phyloP scores from a whole-genome alignment of 495 filamentous ascomycete species.

The Penicillium coprophilum region DNA sequence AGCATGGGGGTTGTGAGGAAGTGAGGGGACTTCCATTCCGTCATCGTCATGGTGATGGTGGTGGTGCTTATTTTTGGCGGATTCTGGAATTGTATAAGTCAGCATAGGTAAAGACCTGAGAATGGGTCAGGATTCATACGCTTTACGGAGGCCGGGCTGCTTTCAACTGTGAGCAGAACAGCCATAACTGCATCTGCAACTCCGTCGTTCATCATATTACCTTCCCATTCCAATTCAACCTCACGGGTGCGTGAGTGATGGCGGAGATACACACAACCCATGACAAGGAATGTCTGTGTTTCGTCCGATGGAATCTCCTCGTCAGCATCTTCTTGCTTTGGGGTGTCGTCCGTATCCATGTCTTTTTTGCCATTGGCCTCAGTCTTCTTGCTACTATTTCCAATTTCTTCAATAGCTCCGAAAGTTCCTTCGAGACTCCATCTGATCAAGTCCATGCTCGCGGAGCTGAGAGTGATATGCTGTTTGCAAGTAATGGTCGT shows the following conservation, averaged over 20 bases:
- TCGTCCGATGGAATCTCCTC: slow-evolving; percentile 49
- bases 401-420: slow-evolving; percentile 74
- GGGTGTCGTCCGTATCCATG: slow-evolving; percentile 35
- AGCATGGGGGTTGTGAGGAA: slow-evolving; percentile 65
- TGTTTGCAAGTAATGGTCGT: slow-evolving; percentile 92
- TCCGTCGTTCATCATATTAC: slow-evolving; percentile 94
- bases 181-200: slow-evolving; percentile 95
- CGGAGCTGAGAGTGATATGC: slow-evolving; percentile 77
- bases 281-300: slow-evolving; percentile 67
- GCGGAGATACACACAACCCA: slow-evolving; percentile 83
- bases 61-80: slow-evolving; percentile 55
- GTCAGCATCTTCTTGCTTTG: slow-evolving; percentile 48
- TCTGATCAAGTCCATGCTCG: slow-evolving; percentile 83
- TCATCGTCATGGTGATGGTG: slow-evolving; percentile 54
- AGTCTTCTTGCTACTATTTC: slow-evolving; percentile 36
- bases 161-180: slow-evolving; percentile 84
- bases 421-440: slow-evolving; percentile 96
- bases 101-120: slow-evolving; percentile 7
- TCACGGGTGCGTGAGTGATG: slow-evolving; percentile 65
- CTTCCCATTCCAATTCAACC: slow-evolving; percentile 93
- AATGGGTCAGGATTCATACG: slow-evolving; percentile 52
- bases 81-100: slow-evolving; percentile 39
- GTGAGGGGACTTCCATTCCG: slow-evolving; percentile 27
- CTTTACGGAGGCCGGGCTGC: slow-evolving; percentile 89
- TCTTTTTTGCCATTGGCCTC: slow-evolving; percentile 33